Conservation (phyloP, 2,329 filamentous ascomycete genomes). For the Cladosporium colombiae region DNA sequence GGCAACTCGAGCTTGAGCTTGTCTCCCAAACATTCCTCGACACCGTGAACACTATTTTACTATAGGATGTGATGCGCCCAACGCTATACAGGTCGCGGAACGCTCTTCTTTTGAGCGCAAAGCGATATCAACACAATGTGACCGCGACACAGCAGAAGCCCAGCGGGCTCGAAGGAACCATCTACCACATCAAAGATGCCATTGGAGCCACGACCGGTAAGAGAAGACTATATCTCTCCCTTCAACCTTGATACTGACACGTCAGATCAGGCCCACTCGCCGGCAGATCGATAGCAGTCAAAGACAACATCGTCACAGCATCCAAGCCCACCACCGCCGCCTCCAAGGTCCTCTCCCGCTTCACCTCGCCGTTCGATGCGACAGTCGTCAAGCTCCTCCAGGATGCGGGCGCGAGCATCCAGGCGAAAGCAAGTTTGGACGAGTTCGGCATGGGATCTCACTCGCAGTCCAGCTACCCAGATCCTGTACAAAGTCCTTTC, state of each 20-base stretch:
- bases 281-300: conserved; percentile 47
- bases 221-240: neutral
- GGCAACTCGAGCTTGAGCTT: neutral
- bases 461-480: conserved; percentile 67
- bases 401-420: conserved; percentile 61
- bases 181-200: neutral
- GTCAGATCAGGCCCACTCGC: conserved; percentile 11
- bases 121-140: conserved; percentile 17
- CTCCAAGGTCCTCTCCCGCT: conserved; percentile 68
- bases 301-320: conserved; percentile 54
- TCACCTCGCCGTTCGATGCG: conserved; percentile 77
- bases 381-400: conserved; percentile 73
- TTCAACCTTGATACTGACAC: neutral
- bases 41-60: neutral
- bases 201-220: neutral
- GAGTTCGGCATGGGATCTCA: conserved; percentile 96
- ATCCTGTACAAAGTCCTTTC: conserved; percentile 60
- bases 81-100: conserved; percentile 14
- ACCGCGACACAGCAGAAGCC: conserved; percentile 4
- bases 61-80: conserved; percentile 19
- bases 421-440: conserved; percentile 89
- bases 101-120: conserved; percentile 5
- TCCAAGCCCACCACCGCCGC: conserved; percentile 71
- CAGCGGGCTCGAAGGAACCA: conserved; percentile 7
- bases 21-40: neutral